These are phyloP conservation scores for Phytophthora tubulina DNA, from an alignment of 352 stramenopile species.

Conservation along the genomic window DNA sequence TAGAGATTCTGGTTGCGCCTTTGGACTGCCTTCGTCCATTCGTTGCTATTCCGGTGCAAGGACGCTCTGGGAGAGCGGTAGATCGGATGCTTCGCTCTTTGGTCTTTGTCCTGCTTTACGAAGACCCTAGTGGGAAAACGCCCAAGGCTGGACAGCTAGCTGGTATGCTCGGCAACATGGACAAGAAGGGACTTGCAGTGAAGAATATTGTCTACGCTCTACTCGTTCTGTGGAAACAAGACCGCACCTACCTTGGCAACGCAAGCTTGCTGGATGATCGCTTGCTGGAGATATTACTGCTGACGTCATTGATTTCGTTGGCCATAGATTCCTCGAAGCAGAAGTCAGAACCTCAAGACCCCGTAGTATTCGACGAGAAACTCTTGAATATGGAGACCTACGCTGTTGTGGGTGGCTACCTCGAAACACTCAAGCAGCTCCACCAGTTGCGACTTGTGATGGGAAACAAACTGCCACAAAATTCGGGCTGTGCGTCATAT, in stretches of 20 bases:
- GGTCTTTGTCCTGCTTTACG: constrained; percentile 59
- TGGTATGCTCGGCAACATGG: constrained; percentile 45
- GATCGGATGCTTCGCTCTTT: constrained; percentile 57
- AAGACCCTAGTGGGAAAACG: constrained; percentile 36
- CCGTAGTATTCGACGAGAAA: constrained; percentile 42
- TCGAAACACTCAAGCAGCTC: constrained; percentile 67
- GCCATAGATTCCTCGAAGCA: constrained; percentile 43
- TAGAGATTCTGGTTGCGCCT: constrained; percentile 38
- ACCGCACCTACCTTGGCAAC: constrained; percentile 43
- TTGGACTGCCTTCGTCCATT: constrained; percentile 47
- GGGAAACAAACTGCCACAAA: constrained; percentile 51
- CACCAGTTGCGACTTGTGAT: constrained; percentile 62
- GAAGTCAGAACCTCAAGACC: constrained; percentile 14
- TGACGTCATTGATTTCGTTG: constrained; percentile 63
- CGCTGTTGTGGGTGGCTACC: constrained; percentile 51
- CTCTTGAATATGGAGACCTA: constrained; percentile 64
- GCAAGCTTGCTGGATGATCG: constrained; percentile 47
- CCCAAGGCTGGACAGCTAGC: constrained; percentile 43
- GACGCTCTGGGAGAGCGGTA: constrained; percentile 43
- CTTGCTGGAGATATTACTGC: constrained; percentile 62
- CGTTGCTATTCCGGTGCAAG: constrained; percentile 38
- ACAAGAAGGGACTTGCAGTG: constrained; percentile 47
- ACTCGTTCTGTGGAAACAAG: constrained; percentile 62
- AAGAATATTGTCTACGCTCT: constrained; percentile 69
- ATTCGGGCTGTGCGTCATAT: constrained; percentile 54